Conservation (phyloP, 352 stramenopile species). For the Pythium sp. region DNA sequence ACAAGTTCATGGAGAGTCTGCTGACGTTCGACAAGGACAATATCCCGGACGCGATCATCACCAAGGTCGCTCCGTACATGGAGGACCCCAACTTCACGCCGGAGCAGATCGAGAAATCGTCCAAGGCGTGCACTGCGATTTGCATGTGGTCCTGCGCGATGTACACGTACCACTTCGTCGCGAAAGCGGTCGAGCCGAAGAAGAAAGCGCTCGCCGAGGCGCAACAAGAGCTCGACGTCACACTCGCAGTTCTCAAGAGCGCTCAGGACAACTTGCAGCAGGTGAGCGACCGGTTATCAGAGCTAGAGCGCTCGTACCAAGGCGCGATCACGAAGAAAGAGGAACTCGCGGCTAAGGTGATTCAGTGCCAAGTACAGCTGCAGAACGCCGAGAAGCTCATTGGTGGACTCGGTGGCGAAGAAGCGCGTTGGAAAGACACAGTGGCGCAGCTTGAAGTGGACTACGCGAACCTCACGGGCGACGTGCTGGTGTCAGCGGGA, state of each 20-base stretch:
- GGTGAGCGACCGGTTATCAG: slow-evolving; percentile 79
- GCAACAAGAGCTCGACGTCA: slow-evolving; percentile 57
- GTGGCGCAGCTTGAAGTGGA: slow-evolving; percentile 73
- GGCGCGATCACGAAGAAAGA: slow-evolving; percentile 89
- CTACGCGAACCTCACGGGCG: slow-evolving; percentile 77
- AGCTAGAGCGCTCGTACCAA: slow-evolving; percentile 86
- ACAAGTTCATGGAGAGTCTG: slow-evolving; percentile 90
- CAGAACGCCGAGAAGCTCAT: slow-evolving; percentile 87
- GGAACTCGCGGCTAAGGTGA: slow-evolving; percentile 84
- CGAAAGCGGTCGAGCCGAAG: slow-evolving; percentile 78
- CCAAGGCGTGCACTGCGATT: slow-evolving; percentile 89
- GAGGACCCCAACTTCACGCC: slow-evolving; percentile 90
- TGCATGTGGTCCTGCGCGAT: slow-evolving; percentile 89
- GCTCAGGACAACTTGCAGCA: slow-evolving; percentile 74
- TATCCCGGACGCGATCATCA: slow-evolving; percentile 87
- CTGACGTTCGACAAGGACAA: slow-evolving; percentile 93
- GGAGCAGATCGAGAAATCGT: slow-evolving; percentile 90
- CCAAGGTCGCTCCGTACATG: slow-evolving; percentile 82
- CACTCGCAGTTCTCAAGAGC: slow-evolving; percentile 40
- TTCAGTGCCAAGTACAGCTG: slow-evolving; percentile 88
- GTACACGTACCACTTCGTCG: slow-evolving; percentile 86
- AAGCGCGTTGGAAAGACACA: slow-evolving; percentile 82
- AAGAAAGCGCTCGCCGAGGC: slow-evolving; percentile 55
- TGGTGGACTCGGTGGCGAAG: slow-evolving; percentile 77
- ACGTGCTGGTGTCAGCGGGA: slow-evolving; percentile 82